Percentiles rank a stretch among this genome's conserved stretches.
Evolutionary conservation across 1,139 yeast species (phyloP).

Genomic region (Candida frijolesensis): DNA sequence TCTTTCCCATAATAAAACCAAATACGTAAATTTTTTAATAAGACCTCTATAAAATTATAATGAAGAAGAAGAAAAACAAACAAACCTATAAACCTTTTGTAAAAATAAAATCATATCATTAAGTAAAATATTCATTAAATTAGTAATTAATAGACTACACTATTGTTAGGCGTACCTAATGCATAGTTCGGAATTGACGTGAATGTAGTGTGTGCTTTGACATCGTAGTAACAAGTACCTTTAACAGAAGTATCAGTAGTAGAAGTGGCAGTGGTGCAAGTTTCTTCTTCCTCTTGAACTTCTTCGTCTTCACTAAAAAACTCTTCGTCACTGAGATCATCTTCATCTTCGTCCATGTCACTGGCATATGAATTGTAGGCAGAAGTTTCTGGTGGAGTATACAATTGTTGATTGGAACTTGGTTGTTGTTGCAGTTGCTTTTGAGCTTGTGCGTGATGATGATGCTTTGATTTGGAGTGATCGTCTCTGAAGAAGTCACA

Average conservation of each 20-base stretch:
- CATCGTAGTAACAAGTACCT: conserved; percentile 11
- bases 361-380: conserved; percentile 19
- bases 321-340: conserved; percentile 9
- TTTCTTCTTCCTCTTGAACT: conserved; percentile 9
- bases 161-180: conserved; percentile 14
- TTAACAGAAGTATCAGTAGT: conserved; percentile 5
- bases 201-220: conserved; percentile 5
- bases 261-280: background rate
- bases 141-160: conserved; percentile 10
- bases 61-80: background rate
- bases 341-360: conserved; percentile 16
- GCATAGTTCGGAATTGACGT: conserved; percentile 10
- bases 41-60: background rate
- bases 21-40: background rate
- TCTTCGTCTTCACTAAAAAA: conserved; percentile 9
- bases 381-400: conserved; percentile 22
- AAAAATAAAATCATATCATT: background rate
- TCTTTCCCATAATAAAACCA: background rate
- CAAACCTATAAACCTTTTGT: background rate
- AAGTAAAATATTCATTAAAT: background rate
- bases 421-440: background rate
- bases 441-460: background rate
- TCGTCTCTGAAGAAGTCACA: conserved; percentile 44
- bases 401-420: conserved; percentile 18
- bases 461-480: conserved; percentile 4